Conservation (phyloP, 352 stramenopile genomes). For the Phytophthora sp. region DNA sequence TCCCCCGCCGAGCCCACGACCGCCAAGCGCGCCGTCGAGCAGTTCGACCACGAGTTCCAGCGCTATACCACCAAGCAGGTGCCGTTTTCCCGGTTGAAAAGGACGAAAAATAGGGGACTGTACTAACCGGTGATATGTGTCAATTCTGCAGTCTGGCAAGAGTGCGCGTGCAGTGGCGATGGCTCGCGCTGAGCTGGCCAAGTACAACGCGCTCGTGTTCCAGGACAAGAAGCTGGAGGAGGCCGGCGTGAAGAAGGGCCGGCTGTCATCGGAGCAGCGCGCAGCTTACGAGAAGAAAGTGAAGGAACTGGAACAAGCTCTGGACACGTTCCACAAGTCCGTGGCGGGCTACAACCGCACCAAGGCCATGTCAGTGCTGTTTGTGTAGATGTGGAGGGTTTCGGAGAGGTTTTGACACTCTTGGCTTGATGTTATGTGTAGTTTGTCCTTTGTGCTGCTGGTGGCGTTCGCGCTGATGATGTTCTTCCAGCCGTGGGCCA, state of each 20-base stretch:
- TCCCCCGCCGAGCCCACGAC: conserved; percentile 26
- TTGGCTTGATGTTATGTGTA: conserved; percentile 2
- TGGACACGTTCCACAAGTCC: conserved; percentile 79
- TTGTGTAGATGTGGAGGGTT: neutral
- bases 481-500: conserved; percentile 80
- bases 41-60: conserved; percentile 89
- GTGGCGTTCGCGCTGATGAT: conserved; percentile 68
- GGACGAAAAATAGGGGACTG: no score
- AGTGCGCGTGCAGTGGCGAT: conserved; percentile 76
- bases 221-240: conserved; percentile 89
- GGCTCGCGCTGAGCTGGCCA: conserved; percentile 80
- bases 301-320: conserved; percentile 64
- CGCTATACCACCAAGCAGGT: conserved; percentile 88
- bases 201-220: conserved; percentile 79
- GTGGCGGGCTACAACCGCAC: conserved; percentile 83
- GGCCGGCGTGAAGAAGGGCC: conserved; percentile 65
- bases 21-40: conserved; percentile 57
- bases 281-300: conserved; percentile 77
- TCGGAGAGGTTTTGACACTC: neutral
- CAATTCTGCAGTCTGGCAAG: conserved; percentile 61
- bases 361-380: conserved; percentile 69
- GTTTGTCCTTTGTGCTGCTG: conserved; percentile 47
- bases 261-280: conserved; percentile 60
- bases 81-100: neutral
- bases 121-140: no score